Evolutionary conservation across 305 asterid genomes (phyloP), one percentile per base, ranked within the genome.

Genomic region (Plantago coronopus): DNA sequence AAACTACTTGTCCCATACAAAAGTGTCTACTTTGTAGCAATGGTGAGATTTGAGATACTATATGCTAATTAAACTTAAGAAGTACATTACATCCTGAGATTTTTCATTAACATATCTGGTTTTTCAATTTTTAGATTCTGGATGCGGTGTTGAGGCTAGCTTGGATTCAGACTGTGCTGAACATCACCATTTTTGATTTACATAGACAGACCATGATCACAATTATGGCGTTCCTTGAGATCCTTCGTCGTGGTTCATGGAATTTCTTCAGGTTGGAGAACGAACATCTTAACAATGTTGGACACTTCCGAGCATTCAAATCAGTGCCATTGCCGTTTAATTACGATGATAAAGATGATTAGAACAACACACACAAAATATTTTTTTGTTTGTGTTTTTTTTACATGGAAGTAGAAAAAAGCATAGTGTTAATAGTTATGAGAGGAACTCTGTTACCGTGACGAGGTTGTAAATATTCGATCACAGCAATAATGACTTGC

Each of bases 271-370:
- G 89, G 73, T 61, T 85, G 71, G 94, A 85, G 79, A 85, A 85
- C 54, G 95, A 85, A 61, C 95, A 85, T 67, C 81, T 85, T 1
- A 83, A 85, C 81, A 85, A 85, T 65, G 88, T 83, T n/a, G 95
- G 95, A 15, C 80, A 81, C 48, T 81, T 45, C 31, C 84, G 95
- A 2, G 95, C 95, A 70, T 85, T 85, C 78, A 83, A 85, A 63
- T 77, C 91, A 7, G 86, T 83, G 59, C 95, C 95, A 3, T 48
- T 83, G 13, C 95, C 90, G n/a, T 83, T 83, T 70, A 78, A 79
- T 54, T 75, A 74, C 16, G 77, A 79, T 2, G 83, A 79, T 18
- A 75, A 72, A 63, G 79, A 81, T 44, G 69, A 75, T 50, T 80
- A 80, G 71, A 53, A 45, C 10, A 15, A 1, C 10, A 1, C 10